Evolutionary conservation across 225 moss, liverwort and hornwort genomes (phyloP).

Genomic region (Sphagnum tenellum): DNA sequence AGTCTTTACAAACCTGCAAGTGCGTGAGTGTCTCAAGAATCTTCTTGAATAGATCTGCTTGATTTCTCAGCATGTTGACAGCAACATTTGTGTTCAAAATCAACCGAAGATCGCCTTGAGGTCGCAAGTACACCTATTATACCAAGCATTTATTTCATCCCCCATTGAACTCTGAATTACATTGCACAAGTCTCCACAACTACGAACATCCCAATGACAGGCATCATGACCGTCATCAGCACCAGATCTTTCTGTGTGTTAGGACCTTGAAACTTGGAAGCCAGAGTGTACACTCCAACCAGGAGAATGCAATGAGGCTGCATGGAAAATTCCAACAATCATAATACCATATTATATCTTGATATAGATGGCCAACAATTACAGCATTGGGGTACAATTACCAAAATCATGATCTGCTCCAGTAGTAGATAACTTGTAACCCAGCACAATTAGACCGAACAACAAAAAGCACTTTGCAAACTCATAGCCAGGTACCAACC

Average conservation of each 20-base stretch:
- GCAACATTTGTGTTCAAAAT: conserved; percentile 78
- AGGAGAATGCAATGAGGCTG: too few relatives aligned
- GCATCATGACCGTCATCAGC: not conserved
- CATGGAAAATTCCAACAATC: too few relatives aligned
- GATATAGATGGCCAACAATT: not conserved
- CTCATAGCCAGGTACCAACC: conserved; percentile 26
- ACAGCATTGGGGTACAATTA: not conserved
- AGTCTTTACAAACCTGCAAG: conserved; percentile 54
- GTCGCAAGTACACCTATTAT: conserved; percentile 75
- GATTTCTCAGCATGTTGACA: conserved; percentile 58
- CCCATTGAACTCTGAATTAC: too few relatives aligned
- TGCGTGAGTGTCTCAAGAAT: conserved; percentile 62
- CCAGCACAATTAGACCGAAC: not conserved
- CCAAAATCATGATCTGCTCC: too few relatives aligned
- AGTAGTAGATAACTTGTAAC: too few relatives aligned
- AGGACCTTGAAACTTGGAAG: too few relatives aligned
- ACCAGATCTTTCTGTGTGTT: not conserved
- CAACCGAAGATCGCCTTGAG: conserved; percentile 86
- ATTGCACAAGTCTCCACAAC: too few relatives aligned
- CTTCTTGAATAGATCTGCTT: conserved; percentile 50
- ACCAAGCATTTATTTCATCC: not conserved
- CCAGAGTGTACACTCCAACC: too few relatives aligned
- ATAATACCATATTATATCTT: not conserved
- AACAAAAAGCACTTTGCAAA: not conserved
- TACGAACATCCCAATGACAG: not conserved